Evolutionary conservation across 2,329 filamentous ascomycete species (phyloP).

Genomic region (Sphaerostilbella broomeana): DNA sequence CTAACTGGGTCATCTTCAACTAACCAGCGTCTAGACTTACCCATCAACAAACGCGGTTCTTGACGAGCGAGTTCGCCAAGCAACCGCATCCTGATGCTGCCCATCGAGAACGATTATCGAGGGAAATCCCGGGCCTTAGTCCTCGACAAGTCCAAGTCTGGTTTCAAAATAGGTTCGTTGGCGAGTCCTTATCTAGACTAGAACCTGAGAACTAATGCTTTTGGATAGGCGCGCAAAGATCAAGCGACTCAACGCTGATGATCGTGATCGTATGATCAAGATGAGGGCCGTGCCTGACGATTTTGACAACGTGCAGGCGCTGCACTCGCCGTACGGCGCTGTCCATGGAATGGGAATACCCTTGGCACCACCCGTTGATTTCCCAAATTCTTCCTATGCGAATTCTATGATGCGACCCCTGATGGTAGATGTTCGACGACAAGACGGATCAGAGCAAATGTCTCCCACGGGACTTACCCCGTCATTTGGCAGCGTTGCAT

Average conservation of each 20-base stretch:
- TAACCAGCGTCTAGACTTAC: slow-evolving; percentile 60
- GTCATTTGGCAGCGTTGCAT: slow-evolving; percentile 60
- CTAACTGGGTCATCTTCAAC: slow-evolving; percentile 13
- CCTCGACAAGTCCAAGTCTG: slow-evolving; percentile 93
- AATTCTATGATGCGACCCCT: slow-evolving; percentile 61
- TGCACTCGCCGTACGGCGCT: slow-evolving; percentile 61
- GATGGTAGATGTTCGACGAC: slow-evolving; percentile 61
- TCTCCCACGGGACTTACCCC: slow-evolving; percentile 62
- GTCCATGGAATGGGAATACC: slow-evolving; percentile 46
- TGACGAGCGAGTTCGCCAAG: slow-evolving; percentile 95
- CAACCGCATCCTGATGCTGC: slow-evolving; percentile 91
- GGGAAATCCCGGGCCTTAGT: slow-evolving; percentile 86
- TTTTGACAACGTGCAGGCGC: slow-evolving; percentile 62
- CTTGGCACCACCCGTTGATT: slow-evolving; percentile 43
- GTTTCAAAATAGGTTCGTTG: slow-evolving; percentile 88
- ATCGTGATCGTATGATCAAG: slow-evolving; percentile 64
- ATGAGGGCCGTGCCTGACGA: slow-evolving; percentile 65
- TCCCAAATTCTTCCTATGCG: slow-evolving; percentile 42
- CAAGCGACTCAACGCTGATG: slow-evolving; percentile 63
- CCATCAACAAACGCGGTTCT: slow-evolving; percentile 92
- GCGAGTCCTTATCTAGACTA: neutral
- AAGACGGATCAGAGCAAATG: slow-evolving; percentile 58
- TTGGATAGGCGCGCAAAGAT: slow-evolving; percentile 59
- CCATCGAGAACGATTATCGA: slow-evolving; percentile 77
- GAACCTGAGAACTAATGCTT: slow-evolving; percentile 6